Evolutionary conservation across 352 stramenopile species (phyloP), one percentile per base, ranked within the genome.

Genomic region (Aphanomyces cochlioides): DNA sequence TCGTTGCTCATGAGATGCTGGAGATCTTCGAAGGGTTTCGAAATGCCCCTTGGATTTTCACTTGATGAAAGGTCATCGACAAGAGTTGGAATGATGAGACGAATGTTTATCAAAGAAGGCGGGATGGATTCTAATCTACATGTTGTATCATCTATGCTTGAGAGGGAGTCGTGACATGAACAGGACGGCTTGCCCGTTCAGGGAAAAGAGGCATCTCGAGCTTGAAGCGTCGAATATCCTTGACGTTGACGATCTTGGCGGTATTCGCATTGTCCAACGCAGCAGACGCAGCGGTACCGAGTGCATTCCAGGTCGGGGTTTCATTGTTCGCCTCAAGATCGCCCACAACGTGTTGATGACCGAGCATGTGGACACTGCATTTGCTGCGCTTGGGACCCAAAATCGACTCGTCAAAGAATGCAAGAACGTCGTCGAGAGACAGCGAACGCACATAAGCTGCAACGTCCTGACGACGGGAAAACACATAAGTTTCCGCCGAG

Each of bases 391-490:
- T 71, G 7, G 73, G 45, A 1, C 76, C 78, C 40, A 73, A 56
- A 56, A 90, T 83, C 64, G 81, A 86, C 28, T 67, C 47, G 73
- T 94, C 86, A 63, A 86, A 91, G 45, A 91, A 85, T 12, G 73
- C 65, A 48, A 92, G 28, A 10, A 94, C 64, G 38, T 88, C 82
- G 10, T 59, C 68, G 5, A 72, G 74, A 41, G 84, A 79, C 38
- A 90, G 58, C 3, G 76, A 78, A 50, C 73, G 75, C 21, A 93
- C 80, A 5, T 79, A 60, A 4, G 75, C 72, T 1, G 85, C 87
- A 3, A 92, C 79, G 7, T 76, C 79, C 54, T 83, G 59, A 5
- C 75, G 76, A 37, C 80, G 76, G 66, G 90, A 78, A 70, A 94
- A 94, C 56, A 83, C n/a, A 72, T 89, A 92, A 19, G 79, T 81